Percentiles rank a stretch among this genome's conserved stretches.
phyloP scores from a whole-genome alignment of 2,329 filamentous ascomycete species.

The Coniochaeta ligniaria region DNA sequence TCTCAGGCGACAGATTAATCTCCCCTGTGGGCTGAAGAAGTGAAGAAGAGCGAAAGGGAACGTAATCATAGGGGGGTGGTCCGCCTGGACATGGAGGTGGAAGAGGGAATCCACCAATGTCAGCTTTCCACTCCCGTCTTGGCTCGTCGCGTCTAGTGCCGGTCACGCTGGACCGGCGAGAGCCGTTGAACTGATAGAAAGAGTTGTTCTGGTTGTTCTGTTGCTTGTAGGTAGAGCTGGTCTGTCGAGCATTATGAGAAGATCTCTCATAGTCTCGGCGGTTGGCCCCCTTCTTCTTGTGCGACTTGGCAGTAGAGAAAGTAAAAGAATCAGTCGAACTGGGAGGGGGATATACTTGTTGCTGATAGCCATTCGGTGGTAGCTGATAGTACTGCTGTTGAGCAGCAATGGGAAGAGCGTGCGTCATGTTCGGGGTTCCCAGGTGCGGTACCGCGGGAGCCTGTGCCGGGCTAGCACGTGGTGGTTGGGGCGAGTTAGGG shows the following conservation, averaged over 20 bases:
- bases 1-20: conserved; percentile 61
- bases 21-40: conserved; percentile 19
- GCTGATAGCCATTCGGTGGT: conserved; percentile 39
- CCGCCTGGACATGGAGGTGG: conserved; percentile 13
- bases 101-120: conserved; percentile 14
- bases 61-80: conserved; percentile 16
- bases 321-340: conserved; percentile 23
- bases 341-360: conserved; percentile 50
- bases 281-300: conserved; percentile 34
- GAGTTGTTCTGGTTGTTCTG: conserved; percentile 5
- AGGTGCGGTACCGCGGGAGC: conserved; percentile 51
- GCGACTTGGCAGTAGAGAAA: conserved; percentile 6
- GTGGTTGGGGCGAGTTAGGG: conserved; percentile 58
- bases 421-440: conserved; percentile 61
- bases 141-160: conserved; percentile 33
- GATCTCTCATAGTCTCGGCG: conserved; percentile 41
- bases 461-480: conserved; percentile 58
- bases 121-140: conserved; percentile 13
- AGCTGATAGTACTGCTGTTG: conserved; percentile 55
- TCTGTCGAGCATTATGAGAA: conserved; percentile 29
- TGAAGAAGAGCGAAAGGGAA: conserved; percentile 18
- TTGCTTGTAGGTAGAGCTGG: conserved; percentile 28
- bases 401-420: conserved; percentile 57
- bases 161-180: not conserved
- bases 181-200: conserved; percentile 20